Evolutionary conservation across 352 stramenopile species (phyloP), one percentile per base, ranked within the genome.

Genomic region (Pythium chondricola): DNA sequence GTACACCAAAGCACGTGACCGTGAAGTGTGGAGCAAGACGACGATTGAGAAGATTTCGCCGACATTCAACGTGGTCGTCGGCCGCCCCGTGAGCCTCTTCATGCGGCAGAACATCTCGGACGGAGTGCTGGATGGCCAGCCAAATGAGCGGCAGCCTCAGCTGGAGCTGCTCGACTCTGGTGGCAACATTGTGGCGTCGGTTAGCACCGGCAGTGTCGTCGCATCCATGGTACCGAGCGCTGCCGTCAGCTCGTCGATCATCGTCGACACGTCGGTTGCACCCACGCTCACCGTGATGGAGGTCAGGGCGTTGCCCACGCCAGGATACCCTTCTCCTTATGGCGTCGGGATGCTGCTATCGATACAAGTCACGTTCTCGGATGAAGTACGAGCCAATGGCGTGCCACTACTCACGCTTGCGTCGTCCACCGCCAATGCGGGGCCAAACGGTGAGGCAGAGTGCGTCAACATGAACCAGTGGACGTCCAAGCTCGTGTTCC

Each of bases 351-450:
- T 79, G 24, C 63, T 63, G 0, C 49, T 94, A 0, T 67, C 51
- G 4, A 48, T 94, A 33, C 61, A 82, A 60, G 65, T 94, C 3
- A 78, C 63, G 13, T 94, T 93, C 53, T 89, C 81, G 1, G 80
- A 92, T 30, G 80, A 94, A 47, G 76, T 94, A 4, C 58, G 69
- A 18, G 74, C 69, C 3, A 65, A 59, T 22, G 83, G 83, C 6
- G 51, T 70, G 16, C 75, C 83, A 2, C 77, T 55, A 36, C 56
- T 93, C 11, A 55, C 65, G 21, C 61, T 94, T 3, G 61, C 61
- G 22, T 69, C 73, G 37, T 78, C 68, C 1, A 59, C 25, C 20
- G 67, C 52, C 16, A n/a, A n/a, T n/a, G 57, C 61, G 3, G 68
- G 57, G 17, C 25, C 56, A 0, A 81, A 74, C 35, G 78, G 78